Conservation (phyloP, 352 stramenopile species). For the Phytophthora multivora region DNA sequence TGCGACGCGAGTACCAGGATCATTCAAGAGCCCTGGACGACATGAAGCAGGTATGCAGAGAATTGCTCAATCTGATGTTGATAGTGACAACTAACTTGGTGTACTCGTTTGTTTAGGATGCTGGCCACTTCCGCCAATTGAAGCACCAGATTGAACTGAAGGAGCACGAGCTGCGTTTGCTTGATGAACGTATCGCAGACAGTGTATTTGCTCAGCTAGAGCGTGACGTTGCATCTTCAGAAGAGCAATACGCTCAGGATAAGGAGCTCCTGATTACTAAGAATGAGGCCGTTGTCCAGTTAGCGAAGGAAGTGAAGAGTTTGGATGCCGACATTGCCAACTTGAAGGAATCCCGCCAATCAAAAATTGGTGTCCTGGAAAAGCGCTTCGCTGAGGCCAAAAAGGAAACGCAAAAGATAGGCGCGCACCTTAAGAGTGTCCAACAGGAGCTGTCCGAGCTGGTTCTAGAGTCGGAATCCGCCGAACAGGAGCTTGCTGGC, state of each 20-base stretch:
- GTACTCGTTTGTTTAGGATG: slow-evolving; percentile 45
- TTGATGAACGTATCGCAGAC: slow-evolving; percentile 81
- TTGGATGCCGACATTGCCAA: slow-evolving; percentile 84
- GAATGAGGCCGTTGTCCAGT: slow-evolving; percentile 69
- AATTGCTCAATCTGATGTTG: not conserved
- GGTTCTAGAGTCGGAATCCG: slow-evolving; percentile 75
- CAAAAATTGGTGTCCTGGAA: slow-evolving; percentile 80
- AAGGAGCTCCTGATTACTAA: slow-evolving; percentile 64
- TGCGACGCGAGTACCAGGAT: slow-evolving; percentile 77
- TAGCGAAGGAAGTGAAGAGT: slow-evolving; percentile 77
- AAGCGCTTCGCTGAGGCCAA: slow-evolving; percentile 77
- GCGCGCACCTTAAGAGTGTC: slow-evolving; percentile 55
- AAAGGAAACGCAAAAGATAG: slow-evolving; percentile 73
- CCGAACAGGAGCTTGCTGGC: slow-evolving; percentile 64
- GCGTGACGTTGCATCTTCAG: slow-evolving; percentile 61
- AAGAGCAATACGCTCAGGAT: slow-evolving; percentile 78
- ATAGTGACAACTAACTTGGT: slow-evolving; percentile 6
- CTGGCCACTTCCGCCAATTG: slow-evolving; percentile 70
- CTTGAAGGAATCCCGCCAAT: slow-evolving; percentile 81
- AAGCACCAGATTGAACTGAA: slow-evolving; percentile 86
- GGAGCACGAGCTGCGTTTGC: slow-evolving; percentile 75
- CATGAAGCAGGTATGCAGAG: slow-evolving; percentile 65
- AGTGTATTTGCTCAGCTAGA: slow-evolving; percentile 84
- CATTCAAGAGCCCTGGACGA: slow-evolving; percentile 54
- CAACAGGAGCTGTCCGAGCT: slow-evolving; percentile 80